These are phyloP conservation scores for Candida glucosophila DNA, from an alignment of 1,139 yeast genomes.

Conservation along the genomic window DNA sequence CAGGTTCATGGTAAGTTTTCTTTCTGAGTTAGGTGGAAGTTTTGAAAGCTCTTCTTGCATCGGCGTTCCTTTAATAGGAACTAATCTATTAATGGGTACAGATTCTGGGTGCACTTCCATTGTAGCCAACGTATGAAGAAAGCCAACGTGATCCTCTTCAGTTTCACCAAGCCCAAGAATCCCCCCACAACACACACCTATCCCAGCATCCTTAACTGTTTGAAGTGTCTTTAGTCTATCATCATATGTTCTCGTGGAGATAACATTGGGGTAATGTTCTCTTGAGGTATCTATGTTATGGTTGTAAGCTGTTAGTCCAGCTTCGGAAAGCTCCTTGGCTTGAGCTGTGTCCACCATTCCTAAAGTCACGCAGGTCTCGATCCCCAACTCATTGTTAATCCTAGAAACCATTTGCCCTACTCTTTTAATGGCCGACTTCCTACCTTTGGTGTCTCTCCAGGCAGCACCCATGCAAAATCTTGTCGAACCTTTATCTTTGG, in stretches of 20 bases:
- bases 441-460: constrained; percentile 78
- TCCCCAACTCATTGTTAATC: constrained; percentile 51
- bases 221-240: constrained; percentile 60
- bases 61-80: constrained; percentile 77
- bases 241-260: constrained; percentile 64
- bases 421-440: constrained; percentile 57
- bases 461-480: constrained; percentile 86
- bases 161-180: constrained; percentile 75
- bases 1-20: constrained; percentile 47
- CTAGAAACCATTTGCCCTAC: constrained; percentile 59
- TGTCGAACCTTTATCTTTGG: constrained; percentile 65
- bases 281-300: constrained; percentile 77
- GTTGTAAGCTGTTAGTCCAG: constrained; percentile 75
- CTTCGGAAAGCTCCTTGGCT: constrained; percentile 47
- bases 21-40: constrained; percentile 28
- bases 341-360: constrained; percentile 69
- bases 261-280: constrained; percentile 66
- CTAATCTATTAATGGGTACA: constrained; percentile 69
- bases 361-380: constrained; percentile 75
- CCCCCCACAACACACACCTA: constrained; percentile 73
- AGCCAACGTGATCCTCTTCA: constrained; percentile 60
- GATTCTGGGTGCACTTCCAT: constrained; percentile 71
- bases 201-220: constrained; percentile 58
- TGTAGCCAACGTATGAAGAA: constrained; percentile 58
- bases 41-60: constrained; percentile 47